Base-by-base conservation (phyloP, 2,329 filamentous ascomycete species). In the Sclerotinia spermophila region DNA sequence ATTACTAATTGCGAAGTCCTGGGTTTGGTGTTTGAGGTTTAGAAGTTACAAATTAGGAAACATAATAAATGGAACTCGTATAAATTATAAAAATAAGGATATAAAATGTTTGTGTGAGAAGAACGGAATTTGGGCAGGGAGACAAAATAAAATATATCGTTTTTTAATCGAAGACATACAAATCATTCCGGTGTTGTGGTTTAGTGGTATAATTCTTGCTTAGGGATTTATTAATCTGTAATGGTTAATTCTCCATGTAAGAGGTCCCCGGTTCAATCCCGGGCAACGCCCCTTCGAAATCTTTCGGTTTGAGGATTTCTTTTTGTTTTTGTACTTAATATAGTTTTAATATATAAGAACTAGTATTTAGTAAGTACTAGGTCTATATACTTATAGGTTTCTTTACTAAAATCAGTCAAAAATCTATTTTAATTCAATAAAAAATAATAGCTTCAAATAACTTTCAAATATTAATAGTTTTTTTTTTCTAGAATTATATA, bases 121-220 rank as follows among this genome's bases (percentile, higher is more conserved):
- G 27, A 2, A 27, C 27, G 2, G 2, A 27, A 5, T 3, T 42
- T 1, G 7, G 42, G 8, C 17, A 2, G 1, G 0, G 0, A 8
- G 6, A 21, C 5, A 19, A 8, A 1, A 7, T 45, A 45, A 2
- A 8, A 21, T 27, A 51, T 42, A 60, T 13, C 1, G 1, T 1
- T 2, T 2, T 42, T 15, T 3, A 11, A 0, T 5, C 1, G 3
- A 7, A 1, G 0, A 1, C 2, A 1, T 13, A 10, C 0, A 3
- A 17, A 7, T 21, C 10, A 40, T 2, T 5, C 0, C 2, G 60
- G 60, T 70, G 60, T 66, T 66, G 60, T 70, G 68, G 68, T 70
- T 70, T 70, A 70, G 68, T 66, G 68, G 68, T 70, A 70, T 70
- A 70, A 70, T 70, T 66, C 68, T 70, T 70, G 68, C 68, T 70